These are phyloP conservation scores for Magnolia kwangsiensis DNA, from an alignment of 164 flowering plant species.

Conservation along the genomic window DNA sequence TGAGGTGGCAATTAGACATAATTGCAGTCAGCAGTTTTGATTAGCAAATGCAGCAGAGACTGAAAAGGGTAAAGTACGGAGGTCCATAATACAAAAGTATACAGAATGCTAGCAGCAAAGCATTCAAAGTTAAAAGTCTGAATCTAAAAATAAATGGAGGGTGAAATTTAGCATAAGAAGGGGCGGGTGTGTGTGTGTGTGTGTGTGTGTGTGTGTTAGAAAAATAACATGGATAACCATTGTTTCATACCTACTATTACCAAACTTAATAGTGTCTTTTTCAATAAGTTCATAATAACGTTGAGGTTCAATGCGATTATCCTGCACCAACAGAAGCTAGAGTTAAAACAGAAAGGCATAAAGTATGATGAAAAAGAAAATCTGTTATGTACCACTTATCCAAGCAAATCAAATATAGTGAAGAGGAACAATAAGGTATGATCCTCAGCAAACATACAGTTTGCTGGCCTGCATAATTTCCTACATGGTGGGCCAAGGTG, in stretches of 20 bases:
- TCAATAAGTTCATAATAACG: constrained; percentile 87
- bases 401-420: not conserved
- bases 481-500: not conserved
- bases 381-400: not conserved
- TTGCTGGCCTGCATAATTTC: not conserved
- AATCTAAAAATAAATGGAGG: not conserved
- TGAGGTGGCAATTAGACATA: not conserved
- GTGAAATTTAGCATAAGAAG: no score
- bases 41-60: not conserved
- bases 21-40: not conserved
- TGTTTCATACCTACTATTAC: constrained; percentile 78
- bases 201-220: not conserved
- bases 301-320: constrained; percentile 72
- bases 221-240: not conserved
- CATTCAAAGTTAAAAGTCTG: no score
- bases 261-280: constrained; percentile 84
- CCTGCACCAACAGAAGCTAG: constrained; percentile 51
- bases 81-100: no score
- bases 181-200: no score
- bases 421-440: not conserved
- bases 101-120: no score
- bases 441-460: not conserved
- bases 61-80: not conserved
- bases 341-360: constrained; percentile 8
- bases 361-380: not conserved